Evolutionary conservation across 495 filamentous ascomycete genomes (phyloP), one percentile per base, ranked within the genome.

Genomic region (Bombardia bombarda): DNA sequence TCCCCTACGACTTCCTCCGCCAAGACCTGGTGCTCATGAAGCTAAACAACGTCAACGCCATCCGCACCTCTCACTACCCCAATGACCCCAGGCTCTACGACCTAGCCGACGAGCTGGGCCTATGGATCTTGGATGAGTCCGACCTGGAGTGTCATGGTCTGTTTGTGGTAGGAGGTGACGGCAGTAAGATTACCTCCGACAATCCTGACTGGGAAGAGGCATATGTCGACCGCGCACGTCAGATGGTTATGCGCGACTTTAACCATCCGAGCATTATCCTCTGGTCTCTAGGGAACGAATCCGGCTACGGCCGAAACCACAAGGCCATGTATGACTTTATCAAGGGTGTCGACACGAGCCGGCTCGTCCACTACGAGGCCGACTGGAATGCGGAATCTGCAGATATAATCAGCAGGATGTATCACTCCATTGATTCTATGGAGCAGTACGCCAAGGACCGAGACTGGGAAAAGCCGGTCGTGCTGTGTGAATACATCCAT

Each of bases 81-180:
- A 77, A 81, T 37, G 73, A 84, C 44, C 58, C 68, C 1, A 59
- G 58, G 14, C 62, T 85, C n/a, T 81, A 83, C 46, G 75, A 80
- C 19, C 61, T 87, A 5, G 73, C 77, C 19, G 80, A 87, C 46
- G 77, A 84, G 50, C 61, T 86, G 26, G 83, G 83, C 0, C 62
- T 87, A 14, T 87, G 78, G 69, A 69, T 87, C 12, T 69, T 87
- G 42, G 82, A 84, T 38, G 83, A 87, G 58, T 79, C 78, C 0
- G 83, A 87, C 53, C 71, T 86, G 0, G 83, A 86, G 59, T 86
- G 80, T 48, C 83, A 85, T 43, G 83, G 84, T 0, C 78, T 86
- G 32, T 72, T 71, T 34, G 60, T 67, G 24, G 67, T 76, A 23
- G 71, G 72, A 18, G 66, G 61, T 8, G 53, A 69, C 31, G 60